A percentile compares a stretch with the other conserved stretches of the same genome.
Conservation (phyloP, 2,329 filamentous ascomycete species). For the Cladophialophora exuberans region DNA sequence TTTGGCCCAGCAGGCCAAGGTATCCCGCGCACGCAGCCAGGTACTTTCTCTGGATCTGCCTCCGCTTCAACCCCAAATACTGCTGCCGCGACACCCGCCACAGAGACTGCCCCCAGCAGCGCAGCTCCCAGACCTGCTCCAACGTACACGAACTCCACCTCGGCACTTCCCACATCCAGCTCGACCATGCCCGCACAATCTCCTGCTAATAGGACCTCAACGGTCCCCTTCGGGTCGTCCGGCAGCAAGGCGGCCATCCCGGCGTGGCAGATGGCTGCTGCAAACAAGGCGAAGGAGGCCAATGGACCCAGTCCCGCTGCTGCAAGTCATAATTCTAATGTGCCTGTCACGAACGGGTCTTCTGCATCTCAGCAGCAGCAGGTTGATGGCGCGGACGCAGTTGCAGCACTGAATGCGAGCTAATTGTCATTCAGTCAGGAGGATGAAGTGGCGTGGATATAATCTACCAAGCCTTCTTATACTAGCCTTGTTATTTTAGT, state of each 20-base stretch:
- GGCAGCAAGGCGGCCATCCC: conserved; percentile 69
- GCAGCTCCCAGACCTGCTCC: conserved; percentile 22
- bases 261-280: conserved; percentile 76
- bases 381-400: conserved; percentile 32
- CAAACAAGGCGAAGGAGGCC: conserved; percentile 45
- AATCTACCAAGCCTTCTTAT: too few relatives aligned
- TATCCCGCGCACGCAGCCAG: conserved; percentile 37
- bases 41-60: conserved; percentile 36
- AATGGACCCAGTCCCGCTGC: conserved; percentile 9
- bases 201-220: conserved; percentile 1
- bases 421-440: too few relatives aligned
- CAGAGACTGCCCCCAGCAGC: conserved; percentile 2
- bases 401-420: conserved; percentile 32
- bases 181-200: background rate
- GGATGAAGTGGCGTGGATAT: too few relatives aligned
- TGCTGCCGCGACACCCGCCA: conserved; percentile 9
- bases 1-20: conserved; percentile 35
- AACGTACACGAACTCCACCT: conserved; percentile 22
- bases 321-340: conserved; percentile 6
- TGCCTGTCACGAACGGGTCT: conserved; percentile 15
- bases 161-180: conserved; percentile 18
- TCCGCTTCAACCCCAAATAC: conserved; percentile 20
- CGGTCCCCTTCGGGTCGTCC: conserved; percentile 17
- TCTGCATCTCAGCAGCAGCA: conserved; percentile 15
- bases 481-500: too few relatives aligned